phyloP scores from a whole-genome alignment of 208 protist species.

The Leishmania tarentolae region DNA sequence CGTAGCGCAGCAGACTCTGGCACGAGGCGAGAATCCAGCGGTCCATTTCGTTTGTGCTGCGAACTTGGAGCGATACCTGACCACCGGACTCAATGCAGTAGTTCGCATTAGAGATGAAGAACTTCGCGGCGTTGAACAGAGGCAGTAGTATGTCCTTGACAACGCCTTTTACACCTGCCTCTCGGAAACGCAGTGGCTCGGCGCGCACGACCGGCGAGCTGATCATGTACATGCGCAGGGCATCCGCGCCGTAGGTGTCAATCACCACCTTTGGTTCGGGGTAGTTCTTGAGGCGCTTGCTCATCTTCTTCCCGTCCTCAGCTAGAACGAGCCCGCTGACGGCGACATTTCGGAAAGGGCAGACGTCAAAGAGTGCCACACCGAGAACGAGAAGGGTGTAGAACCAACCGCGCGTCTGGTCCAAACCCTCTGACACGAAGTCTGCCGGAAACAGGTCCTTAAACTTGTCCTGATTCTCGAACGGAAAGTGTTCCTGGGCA shows the following conservation, averaged over 20 bases:
- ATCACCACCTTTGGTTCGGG: constrained; percentile 97
- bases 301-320: constrained; percentile 99
- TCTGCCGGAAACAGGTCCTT: constrained; percentile 97
- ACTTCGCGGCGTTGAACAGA: constrained; percentile 98
- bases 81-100: constrained; percentile 60
- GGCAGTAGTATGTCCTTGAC: constrained; percentile 98
- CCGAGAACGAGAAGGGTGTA: constrained; percentile 99
- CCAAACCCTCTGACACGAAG: constrained; percentile 99
- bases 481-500: constrained; percentile 99
- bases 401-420: constrained; percentile 99
- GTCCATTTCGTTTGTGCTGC: constrained; percentile 97
- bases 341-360: constrained; percentile 99
- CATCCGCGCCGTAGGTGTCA: constrained; percentile 97
- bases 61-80: constrained; percentile 53
- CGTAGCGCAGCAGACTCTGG: constrained; percentile 93
- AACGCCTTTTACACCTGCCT: constrained; percentile 94
- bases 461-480: constrained; percentile 98
- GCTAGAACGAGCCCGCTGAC: constrained; percentile 99
- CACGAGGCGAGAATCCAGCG: constrained; percentile 98
- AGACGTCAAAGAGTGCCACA: constrained; percentile 97
- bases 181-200: constrained; percentile 96
- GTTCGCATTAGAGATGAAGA: constrained; percentile 97
- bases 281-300: constrained; percentile 99
- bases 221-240: constrained; percentile 99
- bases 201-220: constrained; percentile 99